phyloP scores from a whole-genome alignment of 305 asterid species.

The Solanum hybrid region DNA sequence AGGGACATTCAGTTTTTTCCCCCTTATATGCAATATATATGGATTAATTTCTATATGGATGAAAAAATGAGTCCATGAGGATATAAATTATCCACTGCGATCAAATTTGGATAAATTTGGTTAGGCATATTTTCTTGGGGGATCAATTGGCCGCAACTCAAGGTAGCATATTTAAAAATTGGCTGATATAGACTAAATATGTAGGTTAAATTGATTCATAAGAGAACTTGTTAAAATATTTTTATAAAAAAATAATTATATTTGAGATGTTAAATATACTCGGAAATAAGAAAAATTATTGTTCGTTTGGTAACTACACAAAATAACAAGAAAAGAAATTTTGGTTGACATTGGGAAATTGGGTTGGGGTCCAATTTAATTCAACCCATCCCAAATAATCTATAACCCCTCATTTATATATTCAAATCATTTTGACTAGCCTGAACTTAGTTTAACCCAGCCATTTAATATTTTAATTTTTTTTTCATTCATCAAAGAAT shows the following conservation, averaged over 20 bases:
- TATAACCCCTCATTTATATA: no score
- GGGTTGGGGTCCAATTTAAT: background rate
- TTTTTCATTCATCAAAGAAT: background rate
- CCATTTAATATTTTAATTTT: no score
- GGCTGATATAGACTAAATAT: background rate
- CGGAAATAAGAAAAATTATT: background rate
- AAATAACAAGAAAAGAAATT: background rate
- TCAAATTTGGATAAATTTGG: background rate
- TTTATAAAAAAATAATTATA: no score
- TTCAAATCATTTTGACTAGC: no score
- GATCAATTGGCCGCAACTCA: background rate
- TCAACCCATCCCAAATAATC: no score
- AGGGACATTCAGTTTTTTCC: background rate
- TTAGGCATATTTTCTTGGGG: background rate
- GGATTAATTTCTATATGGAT: background rate
- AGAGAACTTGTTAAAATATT: background rate
- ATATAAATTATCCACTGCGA: background rate
- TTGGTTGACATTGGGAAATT: background rate
- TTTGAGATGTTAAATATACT: background rate
- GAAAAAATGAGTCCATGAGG: no score
- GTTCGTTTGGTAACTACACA: background rate
- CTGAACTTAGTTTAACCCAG: no score
- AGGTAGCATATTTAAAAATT: background rate
- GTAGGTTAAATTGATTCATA: background rate
- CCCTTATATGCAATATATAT: background rate